phyloP scores from a whole-genome alignment of 345 rosid genomes.

The Citropsis articulata region DNA sequence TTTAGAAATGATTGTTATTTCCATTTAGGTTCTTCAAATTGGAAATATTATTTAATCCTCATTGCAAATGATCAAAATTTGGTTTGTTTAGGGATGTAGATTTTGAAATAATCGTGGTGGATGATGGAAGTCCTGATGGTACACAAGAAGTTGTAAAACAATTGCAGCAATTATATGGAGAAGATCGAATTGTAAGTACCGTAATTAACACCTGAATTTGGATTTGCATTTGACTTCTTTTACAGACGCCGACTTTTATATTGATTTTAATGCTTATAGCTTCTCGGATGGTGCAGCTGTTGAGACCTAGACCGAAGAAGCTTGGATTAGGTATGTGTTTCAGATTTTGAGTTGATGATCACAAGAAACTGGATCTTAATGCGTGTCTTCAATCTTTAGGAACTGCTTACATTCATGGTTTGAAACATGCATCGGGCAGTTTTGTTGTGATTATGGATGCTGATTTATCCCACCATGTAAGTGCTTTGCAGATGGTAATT shows the following conservation, averaged over 20 bases:
- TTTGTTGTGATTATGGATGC: conserved; percentile 98
- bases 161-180: conserved; percentile 76
- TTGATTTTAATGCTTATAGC: conserved; percentile 12
- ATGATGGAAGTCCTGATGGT: conserved; percentile 98
- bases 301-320: conserved; percentile 85
- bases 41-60: not conserved
- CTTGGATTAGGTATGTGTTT: conserved; percentile 77
- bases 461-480: conserved; percentile 98
- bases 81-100: conserved; percentile 59
- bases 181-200: conserved; percentile 68
- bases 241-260: not conserved
- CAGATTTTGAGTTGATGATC: not conserved
- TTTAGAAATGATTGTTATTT: not conserved
- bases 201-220: not conserved
- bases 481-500: conserved; percentile 16
- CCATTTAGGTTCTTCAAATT: not conserved
- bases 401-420: conserved; percentile 86
- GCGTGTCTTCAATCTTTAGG: conserved; percentile 42
- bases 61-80: not conserved
- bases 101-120: conserved; percentile 88
- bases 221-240: not conserved
- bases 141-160: conserved; percentile 87
- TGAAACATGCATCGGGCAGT: conserved; percentile 90
- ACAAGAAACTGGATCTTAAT: conserved; percentile 9
- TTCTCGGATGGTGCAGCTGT: conserved; percentile 49